These are phyloP conservation scores for Myriangium duriaei DNA, from an alignment of 2,329 filamentous ascomycete species.

Conservation along the genomic window DNA sequence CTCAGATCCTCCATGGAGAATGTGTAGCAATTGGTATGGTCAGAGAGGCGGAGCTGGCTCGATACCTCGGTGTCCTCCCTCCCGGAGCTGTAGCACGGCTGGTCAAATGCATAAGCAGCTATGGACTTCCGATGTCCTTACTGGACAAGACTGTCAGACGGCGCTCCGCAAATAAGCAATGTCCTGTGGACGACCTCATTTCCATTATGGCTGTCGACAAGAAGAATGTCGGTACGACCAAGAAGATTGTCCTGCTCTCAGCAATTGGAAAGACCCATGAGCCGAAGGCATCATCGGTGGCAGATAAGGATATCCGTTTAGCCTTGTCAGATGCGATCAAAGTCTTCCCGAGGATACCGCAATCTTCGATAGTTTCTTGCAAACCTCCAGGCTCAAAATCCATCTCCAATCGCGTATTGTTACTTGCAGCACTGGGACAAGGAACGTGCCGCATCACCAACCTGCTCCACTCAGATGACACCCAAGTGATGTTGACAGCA, in stretches of 20 bases:
- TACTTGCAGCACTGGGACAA: conserved; percentile 81
- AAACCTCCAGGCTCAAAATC: conserved; percentile 93
- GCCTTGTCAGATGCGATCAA: conserved; percentile 68
- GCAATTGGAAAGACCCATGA: conserved; percentile 83
- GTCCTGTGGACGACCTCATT: conserved; percentile 72
- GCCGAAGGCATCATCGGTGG: conserved; percentile 76
- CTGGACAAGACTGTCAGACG: conserved; percentile 72
- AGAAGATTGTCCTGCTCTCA: conserved; percentile 88
- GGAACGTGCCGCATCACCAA: conserved; percentile 85
- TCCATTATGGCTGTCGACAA: conserved; percentile 97
- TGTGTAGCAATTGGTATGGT: conserved; percentile 97
- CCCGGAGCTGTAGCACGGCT: conserved; percentile 81
- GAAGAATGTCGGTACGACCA: conserved; percentile 91
- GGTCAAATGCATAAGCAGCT: conserved; percentile 88
- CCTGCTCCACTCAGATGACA: conserved; percentile 89
- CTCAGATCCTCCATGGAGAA: conserved; percentile 90
- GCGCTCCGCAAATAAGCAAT: conserved; percentile 74
- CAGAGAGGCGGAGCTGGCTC: conserved; percentile 86
- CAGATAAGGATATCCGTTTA: conserved; percentile 70
- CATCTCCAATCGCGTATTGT: conserved; percentile 86
- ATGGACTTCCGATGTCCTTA: conserved; percentile 75
- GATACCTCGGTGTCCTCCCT: conserved; percentile 73
- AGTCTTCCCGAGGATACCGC: conserved; percentile 59
- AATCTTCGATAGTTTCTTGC: conserved; percentile 56
- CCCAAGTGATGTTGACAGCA: conserved; percentile 94